Percentiles rank a stretch among this genome's conserved stretches.
These are phyloP conservation scores for Brassica incana DNA, from an alignment of 345 rosid species.

Conservation along the genomic window DNA sequence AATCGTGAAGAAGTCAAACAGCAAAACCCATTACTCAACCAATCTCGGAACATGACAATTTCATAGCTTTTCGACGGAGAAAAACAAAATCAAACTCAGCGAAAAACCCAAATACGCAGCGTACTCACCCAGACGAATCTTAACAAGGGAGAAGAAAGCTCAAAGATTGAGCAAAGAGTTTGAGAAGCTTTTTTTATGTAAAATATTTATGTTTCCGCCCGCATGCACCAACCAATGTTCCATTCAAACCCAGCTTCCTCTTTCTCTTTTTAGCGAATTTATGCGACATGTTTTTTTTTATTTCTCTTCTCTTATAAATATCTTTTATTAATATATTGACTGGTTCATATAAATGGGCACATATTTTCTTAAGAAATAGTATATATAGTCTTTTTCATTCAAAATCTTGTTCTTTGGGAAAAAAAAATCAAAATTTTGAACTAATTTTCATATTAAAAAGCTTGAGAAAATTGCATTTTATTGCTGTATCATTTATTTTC, in stretches of 20 bases:
- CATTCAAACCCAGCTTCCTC: conserved; percentile 15
- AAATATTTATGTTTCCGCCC: conserved; percentile 8
- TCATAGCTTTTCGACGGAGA: too few species aligned
- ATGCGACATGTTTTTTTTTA: conserved; percentile 20
- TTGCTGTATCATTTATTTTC: too few species aligned
- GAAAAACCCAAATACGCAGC: neutral
- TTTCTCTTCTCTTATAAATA: neutral
- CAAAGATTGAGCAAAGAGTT: conserved; percentile 12
- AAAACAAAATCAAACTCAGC: neutral
- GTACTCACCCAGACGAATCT: conserved; percentile 17
- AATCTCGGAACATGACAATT: too few species aligned
- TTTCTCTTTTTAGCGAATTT: conserved; percentile 20
- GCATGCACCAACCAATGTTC: conserved; percentile 36
- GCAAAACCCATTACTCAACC: conserved; percentile 2
- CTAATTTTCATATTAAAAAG: too few species aligned
- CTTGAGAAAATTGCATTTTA: too few species aligned
- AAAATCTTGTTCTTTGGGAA: too few species aligned
- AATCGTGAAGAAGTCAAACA: neutral
- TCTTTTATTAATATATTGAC: conserved; percentile 6
- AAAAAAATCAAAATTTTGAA: too few species aligned
- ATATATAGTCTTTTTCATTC: neutral
- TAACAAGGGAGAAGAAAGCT: neutral
- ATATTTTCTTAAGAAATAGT: neutral
- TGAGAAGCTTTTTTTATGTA: conserved; percentile 9
- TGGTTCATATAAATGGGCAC: conserved; percentile 10